Percentiles rank a stretch among this genome's conserved stretches.
Conservation (phyloP, 805 yeast species). For the Kockiozyma suomiensis region DNA sequence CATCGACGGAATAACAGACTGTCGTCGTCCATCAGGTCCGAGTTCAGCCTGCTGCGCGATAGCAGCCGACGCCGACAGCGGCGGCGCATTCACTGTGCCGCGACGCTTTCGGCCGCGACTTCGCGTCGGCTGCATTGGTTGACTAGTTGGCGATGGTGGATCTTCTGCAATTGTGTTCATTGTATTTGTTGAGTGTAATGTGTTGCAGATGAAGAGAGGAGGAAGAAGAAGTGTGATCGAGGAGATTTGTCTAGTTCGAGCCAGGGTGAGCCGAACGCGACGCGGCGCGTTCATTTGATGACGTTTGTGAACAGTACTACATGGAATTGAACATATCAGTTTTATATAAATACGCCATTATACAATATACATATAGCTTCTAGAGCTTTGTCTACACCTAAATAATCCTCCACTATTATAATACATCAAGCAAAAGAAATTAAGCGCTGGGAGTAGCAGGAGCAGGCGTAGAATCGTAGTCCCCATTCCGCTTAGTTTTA, state of each 20-base stretch:
- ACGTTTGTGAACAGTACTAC: too few species aligned
- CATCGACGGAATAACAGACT: conserved; percentile 34
- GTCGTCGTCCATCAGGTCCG: conserved; percentile 6
- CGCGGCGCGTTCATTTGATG: not conserved
- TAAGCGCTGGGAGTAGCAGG: too few species aligned
- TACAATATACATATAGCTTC: too few species aligned
- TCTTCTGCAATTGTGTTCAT: conserved; percentile 8
- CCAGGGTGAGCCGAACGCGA: not conserved
- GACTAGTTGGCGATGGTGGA: conserved; percentile 6
- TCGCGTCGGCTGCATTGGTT: conserved; percentile 13
- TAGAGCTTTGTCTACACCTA: too few species aligned
- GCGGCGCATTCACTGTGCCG: conserved; percentile 1
- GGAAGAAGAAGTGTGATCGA: not conserved
- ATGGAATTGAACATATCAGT: too few species aligned
- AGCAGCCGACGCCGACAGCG: conserved; percentile 4
- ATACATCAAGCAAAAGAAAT: too few species aligned
- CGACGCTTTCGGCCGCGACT: conserved; percentile 14
- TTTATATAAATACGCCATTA: too few species aligned
- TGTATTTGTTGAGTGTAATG: not conserved
- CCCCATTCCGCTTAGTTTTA: conserved; percentile 8
- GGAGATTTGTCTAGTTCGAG: not conserved
- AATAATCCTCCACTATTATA: too few species aligned
- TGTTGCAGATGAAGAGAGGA: not conserved
- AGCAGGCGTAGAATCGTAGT: not conserved
- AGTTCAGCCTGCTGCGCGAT: not conserved